Conservation (phyloP, 1,284 basidiomycete species). For the Macrocybe sp. region DNA sequence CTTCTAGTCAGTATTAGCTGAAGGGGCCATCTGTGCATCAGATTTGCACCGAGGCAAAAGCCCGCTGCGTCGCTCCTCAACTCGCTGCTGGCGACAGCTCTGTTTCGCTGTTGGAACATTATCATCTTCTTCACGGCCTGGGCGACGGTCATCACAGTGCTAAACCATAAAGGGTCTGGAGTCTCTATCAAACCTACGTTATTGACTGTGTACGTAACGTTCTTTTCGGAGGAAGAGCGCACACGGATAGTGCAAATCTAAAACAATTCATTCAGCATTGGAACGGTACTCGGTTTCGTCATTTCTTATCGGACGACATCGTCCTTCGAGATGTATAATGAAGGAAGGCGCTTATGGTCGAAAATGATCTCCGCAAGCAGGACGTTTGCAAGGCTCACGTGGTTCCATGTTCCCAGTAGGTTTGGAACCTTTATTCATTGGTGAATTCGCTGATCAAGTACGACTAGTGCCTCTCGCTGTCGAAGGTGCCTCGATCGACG, state of each 20-base stretch:
- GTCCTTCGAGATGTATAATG: constrained; percentile 72
- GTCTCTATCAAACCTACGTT: constrained; percentile 46
- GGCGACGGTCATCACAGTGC: constrained; percentile 48
- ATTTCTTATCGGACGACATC: constrained; percentile 69
- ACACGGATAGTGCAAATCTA: constrained; percentile 1
- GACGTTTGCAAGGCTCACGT: constrained; percentile 51
- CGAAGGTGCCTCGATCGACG: constrained; percentile 26
- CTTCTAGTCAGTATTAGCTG: neutral
- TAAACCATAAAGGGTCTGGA: constrained; percentile 41
- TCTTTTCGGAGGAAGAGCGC: neutral
- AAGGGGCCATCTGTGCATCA: constrained; percentile 10
- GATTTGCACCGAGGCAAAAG: constrained; percentile 35
- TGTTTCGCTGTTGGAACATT: constrained; percentile 67
- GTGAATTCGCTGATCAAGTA: neutral
- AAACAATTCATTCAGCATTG: constrained; percentile 33
- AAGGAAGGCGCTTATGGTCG: constrained; percentile 68
- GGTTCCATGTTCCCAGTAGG: constrained; percentile 62
- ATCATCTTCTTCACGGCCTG: constrained; percentile 57
- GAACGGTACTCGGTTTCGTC: constrained; percentile 64
- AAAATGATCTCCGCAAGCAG: constrained; percentile 58
- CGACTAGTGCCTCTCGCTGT: constrained; percentile 10
- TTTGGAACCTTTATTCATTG: neutral
- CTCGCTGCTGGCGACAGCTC: constrained; percentile 53
- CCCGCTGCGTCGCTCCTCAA: constrained; percentile 39
- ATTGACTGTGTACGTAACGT: constrained; percentile 50